Percentiles rank a stretch among this genome's conserved stretches.
phyloP scores from a whole-genome alignment of 768 basidiomycete species.

The Omphalotus guepiniiformis region DNA sequence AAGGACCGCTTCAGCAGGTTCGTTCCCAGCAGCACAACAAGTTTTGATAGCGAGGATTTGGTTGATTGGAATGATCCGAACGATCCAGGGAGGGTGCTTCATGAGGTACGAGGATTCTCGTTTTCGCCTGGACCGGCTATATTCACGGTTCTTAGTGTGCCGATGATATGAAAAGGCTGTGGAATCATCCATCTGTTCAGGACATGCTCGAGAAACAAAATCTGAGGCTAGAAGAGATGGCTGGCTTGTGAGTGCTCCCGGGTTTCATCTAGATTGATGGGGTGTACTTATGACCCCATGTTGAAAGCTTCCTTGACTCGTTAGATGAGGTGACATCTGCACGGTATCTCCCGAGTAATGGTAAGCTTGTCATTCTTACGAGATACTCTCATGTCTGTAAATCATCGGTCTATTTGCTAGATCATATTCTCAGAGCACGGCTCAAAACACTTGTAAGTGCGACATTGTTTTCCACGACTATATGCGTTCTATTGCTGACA shows the following conservation, averaged over 20 bases:
- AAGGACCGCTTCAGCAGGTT: slow-evolving; percentile 42
- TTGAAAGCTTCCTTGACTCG: slow-evolving; percentile 61
- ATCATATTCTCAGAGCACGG: slow-evolving; percentile 69
- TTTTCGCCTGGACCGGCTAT: not conserved
- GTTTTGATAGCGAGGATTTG: slow-evolving; percentile 26
- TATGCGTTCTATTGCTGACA: no score
- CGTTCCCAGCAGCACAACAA: slow-evolving; percentile 21
- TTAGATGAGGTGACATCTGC: slow-evolving; percentile 56
- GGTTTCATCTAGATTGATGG: not conserved
- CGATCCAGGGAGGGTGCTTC: slow-evolving; percentile 54
- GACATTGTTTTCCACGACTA: not conserved
- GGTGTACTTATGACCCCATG: not conserved
- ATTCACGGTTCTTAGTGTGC: slow-evolving; percentile 28
- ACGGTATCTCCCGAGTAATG: slow-evolving; percentile 65
- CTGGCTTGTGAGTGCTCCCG: slow-evolving; percentile 58
- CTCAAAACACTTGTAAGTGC: slow-evolving; percentile 49
- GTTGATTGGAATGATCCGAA: slow-evolving; percentile 44
- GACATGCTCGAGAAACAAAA: slow-evolving; percentile 48
- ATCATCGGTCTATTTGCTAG: slow-evolving; percentile 29
- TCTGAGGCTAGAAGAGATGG: slow-evolving; percentile 60
- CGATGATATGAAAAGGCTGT: slow-evolving; percentile 62
- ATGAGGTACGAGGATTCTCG: slow-evolving; percentile 24
- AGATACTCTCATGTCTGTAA: not conserved
- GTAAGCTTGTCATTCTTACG: slow-evolving; percentile 27
- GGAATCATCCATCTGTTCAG: slow-evolving; percentile 54